Conservation (phyloP, 1,284 basidiomycete species). For the Tilletia setariae region DNA sequence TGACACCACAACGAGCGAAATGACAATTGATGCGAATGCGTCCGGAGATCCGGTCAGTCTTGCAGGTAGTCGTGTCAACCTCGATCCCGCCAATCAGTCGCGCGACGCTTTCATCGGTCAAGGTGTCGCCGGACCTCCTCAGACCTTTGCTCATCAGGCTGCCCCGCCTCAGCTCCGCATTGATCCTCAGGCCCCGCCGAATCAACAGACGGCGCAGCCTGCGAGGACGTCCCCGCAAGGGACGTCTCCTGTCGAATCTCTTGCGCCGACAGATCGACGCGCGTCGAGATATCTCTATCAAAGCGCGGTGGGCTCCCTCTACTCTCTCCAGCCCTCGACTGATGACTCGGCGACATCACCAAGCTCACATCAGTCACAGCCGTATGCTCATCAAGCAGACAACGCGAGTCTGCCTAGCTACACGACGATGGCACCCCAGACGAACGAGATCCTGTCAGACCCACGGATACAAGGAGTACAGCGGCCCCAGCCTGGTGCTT, state of each 20-base stretch:
- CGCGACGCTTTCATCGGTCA: not conserved
- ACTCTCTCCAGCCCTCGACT: not conserved
- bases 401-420: not conserved
- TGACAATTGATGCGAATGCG: not conserved
- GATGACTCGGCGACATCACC: not conserved
- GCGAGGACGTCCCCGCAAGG: not conserved
- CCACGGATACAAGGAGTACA: not conserved
- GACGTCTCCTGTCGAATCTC: not conserved
- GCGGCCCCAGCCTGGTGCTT: too few relatives aligned
- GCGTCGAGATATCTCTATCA: conserved; percentile 3
- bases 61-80: not conserved
- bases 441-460: not conserved
- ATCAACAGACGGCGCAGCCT: not conserved
- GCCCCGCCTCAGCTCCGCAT: conserved; percentile 6
- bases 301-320: not conserved
- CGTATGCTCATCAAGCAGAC: not conserved
- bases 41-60: not conserved
- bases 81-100: not conserved
- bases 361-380: not conserved
- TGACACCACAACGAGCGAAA: not conserved
- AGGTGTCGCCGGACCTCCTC: not conserved
- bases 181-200: not conserved
- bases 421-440: not conserved
- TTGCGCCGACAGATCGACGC: not conserved
- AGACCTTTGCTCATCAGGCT: not conserved